Base-by-base conservation (phyloP, 352 stramenopile genomes). In the Globisporangium irregulare region DNA sequence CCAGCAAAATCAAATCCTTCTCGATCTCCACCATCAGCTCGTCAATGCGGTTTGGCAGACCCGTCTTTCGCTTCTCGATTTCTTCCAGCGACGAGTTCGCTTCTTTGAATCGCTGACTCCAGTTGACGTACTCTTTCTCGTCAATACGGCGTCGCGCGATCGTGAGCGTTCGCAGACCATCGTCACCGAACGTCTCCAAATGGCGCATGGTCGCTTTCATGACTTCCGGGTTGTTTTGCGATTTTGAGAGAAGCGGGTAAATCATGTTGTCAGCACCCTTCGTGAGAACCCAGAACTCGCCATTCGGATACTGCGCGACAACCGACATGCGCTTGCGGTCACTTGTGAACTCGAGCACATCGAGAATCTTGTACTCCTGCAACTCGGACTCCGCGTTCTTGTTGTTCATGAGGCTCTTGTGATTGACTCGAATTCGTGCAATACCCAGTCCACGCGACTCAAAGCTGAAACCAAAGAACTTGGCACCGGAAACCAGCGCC, bases 311-410 rank as follows among this genome's bases (percentile, higher is more conserved):
- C 59, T 96, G 81, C 22, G 83, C 78, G 29, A 95, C 71, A 20
- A 92, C 81, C 0, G 84, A 92, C 87, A 95, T 95, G 41, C 86
- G 84, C 70, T 93, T 93, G 1, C 87, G 84, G 24, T 80, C 77
- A 55, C 90, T 98, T 59, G 98, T 97, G 74, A 99, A 99, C 74
- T 98, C 97, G 59, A 99, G 92, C 9, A 99, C 86, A 6, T 97
- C 94, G 59, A 99, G 73, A 51, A 98, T 85, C 61, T 89, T 79
- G 66, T 87, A 97, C 57, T 87, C 81, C 34, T 87, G 59, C 55
- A 91, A 59, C 68, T 83, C 77, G 34, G 70, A 80, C 20, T 73
- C 66, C 12, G 68, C 74, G 3, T 51, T 69, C 32, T 75, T 78
- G 69, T 80, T 75, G 10, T 55, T 59, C 75, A 82, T 79, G 24